Evolutionary conservation across 75 land plant genomes (phyloP).

Genomic region (Picea sitchensis): DNA sequence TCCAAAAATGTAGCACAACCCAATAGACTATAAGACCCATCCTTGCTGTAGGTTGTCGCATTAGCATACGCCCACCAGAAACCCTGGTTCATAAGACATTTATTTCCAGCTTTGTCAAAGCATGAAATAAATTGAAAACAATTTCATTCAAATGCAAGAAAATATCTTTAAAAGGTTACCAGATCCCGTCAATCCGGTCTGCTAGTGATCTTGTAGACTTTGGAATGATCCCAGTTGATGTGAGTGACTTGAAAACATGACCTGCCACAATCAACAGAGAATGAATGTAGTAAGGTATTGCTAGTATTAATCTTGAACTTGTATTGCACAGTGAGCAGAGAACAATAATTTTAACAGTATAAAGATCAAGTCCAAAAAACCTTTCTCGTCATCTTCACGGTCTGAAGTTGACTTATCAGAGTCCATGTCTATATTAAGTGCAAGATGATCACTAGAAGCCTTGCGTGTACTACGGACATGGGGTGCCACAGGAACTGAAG

Average conservation of each 20-base stretch:
- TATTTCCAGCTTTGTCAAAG: background rate
- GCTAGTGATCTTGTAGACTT: conserved; percentile 59
- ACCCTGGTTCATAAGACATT: conserved; percentile 9
- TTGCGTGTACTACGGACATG: conserved; percentile 83
- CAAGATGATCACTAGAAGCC: conserved; percentile 63
- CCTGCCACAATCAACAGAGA: conserved; percentile 31
- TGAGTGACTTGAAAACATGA: conserved; percentile 87
- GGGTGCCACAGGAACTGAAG: conserved; percentile 37
- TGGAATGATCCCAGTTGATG: conserved; percentile 77
- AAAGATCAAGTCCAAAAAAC: conserved; percentile 21
- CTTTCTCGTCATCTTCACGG: conserved; percentile 90
- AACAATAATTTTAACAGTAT: background rate
- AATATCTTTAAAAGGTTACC: conserved; percentile 41
- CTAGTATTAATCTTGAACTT: background rate
- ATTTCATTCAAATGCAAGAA: background rate
- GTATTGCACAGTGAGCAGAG: background rate
- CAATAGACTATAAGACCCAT: conserved; percentile 83
- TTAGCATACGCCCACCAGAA: conserved; percentile 80
- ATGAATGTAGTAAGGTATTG: conserved; percentile 1
- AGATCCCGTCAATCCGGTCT: conserved; percentile 83
- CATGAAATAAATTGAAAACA: background rate
- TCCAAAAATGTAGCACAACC: conserved; percentile 73
- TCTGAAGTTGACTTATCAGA: conserved; percentile 27
- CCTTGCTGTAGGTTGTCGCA: conserved; percentile 85
- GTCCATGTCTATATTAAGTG: conserved; percentile 71